Evolutionary conservation across 495 filamentous ascomycete species (phyloP), one percentile per base, ranked within the genome.

Genomic region (Trichoderma virens): DNA sequence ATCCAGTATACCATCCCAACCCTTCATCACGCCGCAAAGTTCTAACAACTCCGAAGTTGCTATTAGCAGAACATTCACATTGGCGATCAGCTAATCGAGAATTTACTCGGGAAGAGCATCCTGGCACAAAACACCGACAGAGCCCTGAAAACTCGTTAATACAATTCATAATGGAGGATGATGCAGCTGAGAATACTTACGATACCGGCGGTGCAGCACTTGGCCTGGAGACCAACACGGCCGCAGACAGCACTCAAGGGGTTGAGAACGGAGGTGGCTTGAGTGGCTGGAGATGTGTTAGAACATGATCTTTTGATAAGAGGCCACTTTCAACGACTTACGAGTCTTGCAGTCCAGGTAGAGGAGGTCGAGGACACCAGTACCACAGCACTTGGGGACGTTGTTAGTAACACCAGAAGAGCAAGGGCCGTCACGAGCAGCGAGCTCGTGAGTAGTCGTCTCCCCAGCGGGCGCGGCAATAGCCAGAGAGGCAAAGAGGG

Each of bases 61-160:
- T 35, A 11, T 4, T 5, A 11, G 11, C 32, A 35, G 32, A 35
- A 35, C 11, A 11, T 35, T 11, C 11, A 11, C 32, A 4, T 35
- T 35, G 32, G 11, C 32, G 5, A 35, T 35, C 32, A 35, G 4
- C 32, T 5, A 35, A 35, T 11, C 11, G 32, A 18, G 5, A 23
- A 47, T 30, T 56, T 56, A 56, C 23, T 56, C 23, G 23, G 27
- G 51, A 30, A 56, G 51, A 56, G 51, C 51, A 56, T 56, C 51
- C 51, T 56, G 51, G 51, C 51, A 56, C 7, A 56, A 8, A 30
- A 56, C 51, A 56, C 51, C 51, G 27, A 56, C 23, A 30, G 9
- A 20, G 25, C 9, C 23, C 51, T 56, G 8, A 13, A 54, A 54
- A 9, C 6, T 3, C 1, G 2, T 54, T 54, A 27, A 5, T 2